phyloP scores from a whole-genome alignment of 495 filamentous ascomycete genomes.

The Daldinia vernicosa region DNA sequence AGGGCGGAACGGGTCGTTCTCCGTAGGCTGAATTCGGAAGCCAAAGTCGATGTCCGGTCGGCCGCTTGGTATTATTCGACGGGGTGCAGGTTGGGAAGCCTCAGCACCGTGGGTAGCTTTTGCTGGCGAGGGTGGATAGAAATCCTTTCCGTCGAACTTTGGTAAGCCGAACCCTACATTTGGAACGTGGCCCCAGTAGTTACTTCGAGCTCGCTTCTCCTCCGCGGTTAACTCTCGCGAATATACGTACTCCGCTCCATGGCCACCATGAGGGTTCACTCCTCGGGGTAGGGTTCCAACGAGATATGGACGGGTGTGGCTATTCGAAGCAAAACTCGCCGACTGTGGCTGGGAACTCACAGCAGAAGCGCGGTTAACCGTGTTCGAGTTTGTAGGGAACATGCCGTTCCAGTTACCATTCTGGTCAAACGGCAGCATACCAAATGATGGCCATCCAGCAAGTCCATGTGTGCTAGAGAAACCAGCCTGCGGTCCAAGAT shows the following conservation, averaged over 20 bases:
- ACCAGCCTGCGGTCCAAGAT: conserved; percentile 1
- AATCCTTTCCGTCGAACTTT: conserved; percentile 66
- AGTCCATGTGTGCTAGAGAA: not conserved
- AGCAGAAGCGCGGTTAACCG: conserved; percentile 33
- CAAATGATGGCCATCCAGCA: not conserved
- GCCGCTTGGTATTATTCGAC: conserved; percentile 11
- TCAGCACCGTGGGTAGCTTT: conserved; percentile 42
- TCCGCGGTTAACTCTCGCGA: conserved; percentile 57
- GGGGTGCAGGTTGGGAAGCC: not conserved
- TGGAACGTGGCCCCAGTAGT: conserved; percentile 62
- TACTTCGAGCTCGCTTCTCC: conserved; percentile 57
- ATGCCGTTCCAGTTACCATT: conserved; percentile 6
- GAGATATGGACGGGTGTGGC: conserved; percentile 51
- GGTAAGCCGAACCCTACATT: conserved; percentile 56
- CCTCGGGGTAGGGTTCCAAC: conserved; percentile 54
- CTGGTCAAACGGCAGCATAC: not conserved
- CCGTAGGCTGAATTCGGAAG: conserved; percentile 37
- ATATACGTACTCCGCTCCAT: conserved; percentile 56
- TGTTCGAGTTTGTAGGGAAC: conserved; percentile 23
- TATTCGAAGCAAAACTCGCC: not conserved
- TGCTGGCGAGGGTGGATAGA: conserved; percentile 62
- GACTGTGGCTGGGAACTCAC: conserved; percentile 42
- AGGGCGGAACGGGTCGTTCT: conserved; percentile 51
- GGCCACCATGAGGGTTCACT: conserved; percentile 45
- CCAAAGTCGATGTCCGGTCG: conserved; percentile 22